Evolutionary conservation across 1,284 basidiomycete genomes (phyloP).

Genomic region (Ustilago esculenta): DNA sequence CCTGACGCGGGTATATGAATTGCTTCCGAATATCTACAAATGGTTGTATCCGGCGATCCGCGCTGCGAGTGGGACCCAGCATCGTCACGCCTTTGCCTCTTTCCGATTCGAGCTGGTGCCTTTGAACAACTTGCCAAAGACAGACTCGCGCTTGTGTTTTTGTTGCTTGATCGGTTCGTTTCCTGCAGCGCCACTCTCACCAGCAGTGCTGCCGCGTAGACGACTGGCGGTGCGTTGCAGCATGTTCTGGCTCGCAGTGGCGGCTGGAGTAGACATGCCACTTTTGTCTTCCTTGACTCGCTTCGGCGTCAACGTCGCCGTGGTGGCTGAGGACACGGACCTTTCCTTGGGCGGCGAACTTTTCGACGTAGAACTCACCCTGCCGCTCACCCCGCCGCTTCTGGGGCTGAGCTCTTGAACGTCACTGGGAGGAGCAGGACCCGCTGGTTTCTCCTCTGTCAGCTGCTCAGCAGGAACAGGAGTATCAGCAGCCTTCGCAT

Average conservation of each 20-base stretch:
- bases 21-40: no score
- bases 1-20: constrained; percentile 6
- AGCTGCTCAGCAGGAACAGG: no score
- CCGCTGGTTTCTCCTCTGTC: neutral
- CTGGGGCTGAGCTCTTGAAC: no score
- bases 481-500: neutral
- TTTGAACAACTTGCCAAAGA: constrained; percentile 46
- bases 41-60: no score
- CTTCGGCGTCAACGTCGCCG: constrained; percentile 20
- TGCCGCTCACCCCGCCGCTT: no score
- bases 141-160: constrained; percentile 34
- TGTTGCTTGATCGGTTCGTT: neutral
- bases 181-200: neutral
- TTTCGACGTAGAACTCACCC: neutral
- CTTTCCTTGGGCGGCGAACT: constrained; percentile 10
- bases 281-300: constrained; percentile 5
- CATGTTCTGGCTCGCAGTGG: constrained; percentile 12
- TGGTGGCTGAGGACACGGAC: constrained; percentile 21
- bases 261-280: neutral
- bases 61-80: neutral
- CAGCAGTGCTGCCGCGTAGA: constrained; percentile 4
- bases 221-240: constrained; percentile 34
- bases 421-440: neutral
- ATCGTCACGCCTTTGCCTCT: constrained; percentile 25
- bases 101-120: constrained; percentile 18